These are phyloP conservation scores for Geotrichum candidum DNA, from an alignment of 1,139 yeast species.

Conservation along the genomic window DNA sequence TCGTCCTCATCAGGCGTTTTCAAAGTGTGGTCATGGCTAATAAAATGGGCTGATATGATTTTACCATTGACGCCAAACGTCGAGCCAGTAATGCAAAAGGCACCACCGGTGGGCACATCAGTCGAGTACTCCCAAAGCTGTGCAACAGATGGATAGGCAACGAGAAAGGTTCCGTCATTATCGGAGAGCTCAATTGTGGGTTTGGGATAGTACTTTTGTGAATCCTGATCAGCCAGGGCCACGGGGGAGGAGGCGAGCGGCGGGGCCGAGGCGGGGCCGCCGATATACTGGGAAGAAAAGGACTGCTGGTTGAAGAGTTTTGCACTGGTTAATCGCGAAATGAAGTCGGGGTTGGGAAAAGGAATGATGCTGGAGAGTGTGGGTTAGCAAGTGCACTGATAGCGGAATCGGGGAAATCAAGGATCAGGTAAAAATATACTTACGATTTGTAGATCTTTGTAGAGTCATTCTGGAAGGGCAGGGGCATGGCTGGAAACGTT, in stretches of 20 bases:
- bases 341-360: slow-evolving; percentile 24
- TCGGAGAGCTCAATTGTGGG: slow-evolving; percentile 16
- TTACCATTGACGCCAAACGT: slow-evolving; percentile 24
- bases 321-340: slow-evolving; percentile 28
- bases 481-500: slow-evolving; percentile 11
- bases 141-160: slow-evolving; percentile 22
- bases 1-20: neutral
- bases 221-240: slow-evolving; percentile 8
- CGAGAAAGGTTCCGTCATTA: slow-evolving; percentile 19
- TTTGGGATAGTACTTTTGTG: slow-evolving; percentile 14
- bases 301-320: slow-evolving; percentile 20
- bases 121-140: slow-evolving; percentile 26
- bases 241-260: slow-evolving; percentile 14
- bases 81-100: slow-evolving; percentile 22
- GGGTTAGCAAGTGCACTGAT: slow-evolving; percentile 1
- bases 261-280: slow-evolving; percentile 17
- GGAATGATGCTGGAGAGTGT: slow-evolving; percentile 19
- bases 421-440: slow-evolving; percentile 5
- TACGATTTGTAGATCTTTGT: slow-evolving; percentile 24
- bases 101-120: slow-evolving; percentile 17
- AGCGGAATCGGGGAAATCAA: neutral
- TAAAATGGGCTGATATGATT: slow-evolving; percentile 18
- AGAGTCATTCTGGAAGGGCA: slow-evolving; percentile 18
- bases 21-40: slow-evolving; percentile 1
- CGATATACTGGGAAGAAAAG: slow-evolving; percentile 7